phyloP scores from a whole-genome alignment of 805 yeast genomes.

The Cyberlindnera euphorbiiphila region DNA sequence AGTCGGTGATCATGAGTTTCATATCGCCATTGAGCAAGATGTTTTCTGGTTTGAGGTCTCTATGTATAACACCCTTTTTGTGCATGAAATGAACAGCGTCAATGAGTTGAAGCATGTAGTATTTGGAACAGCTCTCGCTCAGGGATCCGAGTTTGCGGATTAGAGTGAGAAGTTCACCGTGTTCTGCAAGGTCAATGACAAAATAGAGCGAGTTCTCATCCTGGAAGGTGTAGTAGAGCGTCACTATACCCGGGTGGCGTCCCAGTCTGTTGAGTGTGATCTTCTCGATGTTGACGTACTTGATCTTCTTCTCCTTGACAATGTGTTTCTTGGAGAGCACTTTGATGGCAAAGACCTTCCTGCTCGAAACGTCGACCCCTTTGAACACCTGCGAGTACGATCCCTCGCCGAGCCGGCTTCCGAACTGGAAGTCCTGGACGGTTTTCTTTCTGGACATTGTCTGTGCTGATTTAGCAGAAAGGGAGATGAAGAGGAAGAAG shows the following conservation, averaged over 20 bases:
- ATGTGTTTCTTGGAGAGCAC: slow-evolving; percentile 89
- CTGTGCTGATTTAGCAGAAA: no score
- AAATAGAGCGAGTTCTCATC: slow-evolving; percentile 84
- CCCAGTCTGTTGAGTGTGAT: slow-evolving; percentile 84
- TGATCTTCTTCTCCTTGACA: slow-evolving; percentile 89
- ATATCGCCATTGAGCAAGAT: slow-evolving; percentile 80
- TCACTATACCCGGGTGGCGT: slow-evolving; percentile 91
- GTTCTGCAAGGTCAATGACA: slow-evolving; percentile 90
- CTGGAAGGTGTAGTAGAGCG: slow-evolving; percentile 90
- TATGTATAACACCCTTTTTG: slow-evolving; percentile 81
- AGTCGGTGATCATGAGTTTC: slow-evolving; percentile 89
- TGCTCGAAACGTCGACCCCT: slow-evolving; percentile 71
- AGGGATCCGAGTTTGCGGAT: slow-evolving; percentile 76
- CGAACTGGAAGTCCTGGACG: slow-evolving; percentile 77
- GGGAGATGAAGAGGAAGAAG: no score
- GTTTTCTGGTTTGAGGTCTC: slow-evolving; percentile 95
- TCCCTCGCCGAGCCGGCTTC: slow-evolving; percentile 87
- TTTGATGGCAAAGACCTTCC: slow-evolving; percentile 83
- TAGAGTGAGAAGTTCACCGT: slow-evolving; percentile 86
- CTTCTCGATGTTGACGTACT: slow-evolving; percentile 94
- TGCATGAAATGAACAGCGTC: slow-evolving; percentile 91
- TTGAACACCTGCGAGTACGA: slow-evolving; percentile 91
- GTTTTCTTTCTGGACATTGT: slow-evolving; percentile 42
- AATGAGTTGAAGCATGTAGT: slow-evolving; percentile 81
- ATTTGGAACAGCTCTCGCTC: slow-evolving; percentile 69